Conservation (phyloP, 345 rosid species). For the Melastoma malabathricum region DNA sequence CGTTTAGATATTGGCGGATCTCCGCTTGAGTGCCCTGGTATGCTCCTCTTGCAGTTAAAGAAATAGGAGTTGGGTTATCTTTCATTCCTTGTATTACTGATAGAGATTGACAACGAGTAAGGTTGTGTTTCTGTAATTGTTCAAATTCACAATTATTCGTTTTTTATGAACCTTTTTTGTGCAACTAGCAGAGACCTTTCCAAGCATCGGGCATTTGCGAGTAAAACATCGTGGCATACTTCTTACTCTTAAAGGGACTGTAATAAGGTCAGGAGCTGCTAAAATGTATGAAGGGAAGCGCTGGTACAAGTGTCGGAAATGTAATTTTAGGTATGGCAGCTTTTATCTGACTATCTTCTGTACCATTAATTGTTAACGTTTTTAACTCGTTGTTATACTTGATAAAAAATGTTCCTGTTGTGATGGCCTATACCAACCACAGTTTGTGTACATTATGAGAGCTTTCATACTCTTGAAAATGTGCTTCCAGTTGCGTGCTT, state of each 20-base stretch:
- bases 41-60: conserved; percentile 6
- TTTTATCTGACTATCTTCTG: neutral
- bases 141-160: no score
- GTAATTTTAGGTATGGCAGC: conserved; percentile 49
- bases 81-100: no score
- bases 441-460: no score
- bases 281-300: conserved; percentile 94
- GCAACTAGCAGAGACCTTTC: conserved; percentile 51
- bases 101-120: no score
- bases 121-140: no score
- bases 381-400: no score
- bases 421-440: no score
- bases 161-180: neutral
- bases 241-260: conserved; percentile 74
- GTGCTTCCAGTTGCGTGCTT: no score
- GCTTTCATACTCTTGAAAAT: no score
- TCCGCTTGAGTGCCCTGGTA: conserved; percentile 73
- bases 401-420: no score
- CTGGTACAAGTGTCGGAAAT: conserved; percentile 68
- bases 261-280: conserved; percentile 71
- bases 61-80: no score
- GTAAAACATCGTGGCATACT: conserved; percentile 80
- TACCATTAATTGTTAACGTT: no score
- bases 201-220: conserved; percentile 68
- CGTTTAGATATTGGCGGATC: conserved; percentile 68